These are phyloP conservation scores for Calonectria multiphialidica DNA, from an alignment of 2,329 filamentous ascomycete genomes.

Conservation along the genomic window DNA sequence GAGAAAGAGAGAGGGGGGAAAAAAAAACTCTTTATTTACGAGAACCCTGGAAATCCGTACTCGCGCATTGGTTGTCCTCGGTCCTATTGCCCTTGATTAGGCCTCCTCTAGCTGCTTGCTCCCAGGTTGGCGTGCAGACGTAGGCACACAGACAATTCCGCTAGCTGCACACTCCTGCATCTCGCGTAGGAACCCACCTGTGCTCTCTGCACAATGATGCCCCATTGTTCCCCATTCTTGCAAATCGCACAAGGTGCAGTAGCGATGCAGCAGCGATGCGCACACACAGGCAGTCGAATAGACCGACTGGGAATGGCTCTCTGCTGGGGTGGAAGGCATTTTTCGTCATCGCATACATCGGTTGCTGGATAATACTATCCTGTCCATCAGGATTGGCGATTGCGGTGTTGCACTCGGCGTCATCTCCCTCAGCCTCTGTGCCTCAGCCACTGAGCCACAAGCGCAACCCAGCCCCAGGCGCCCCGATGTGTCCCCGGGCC, in stretches of 20 bases:
- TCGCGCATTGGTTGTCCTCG: slow-evolving; percentile 27
- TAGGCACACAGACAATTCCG: slow-evolving; percentile 31
- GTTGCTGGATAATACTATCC: neutral
- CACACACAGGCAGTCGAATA: slow-evolving; percentile 13
- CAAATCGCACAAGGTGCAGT: neutral
- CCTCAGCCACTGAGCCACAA: slow-evolving; percentile 15
- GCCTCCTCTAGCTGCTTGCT: slow-evolving; percentile 35
- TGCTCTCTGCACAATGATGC: slow-evolving; percentile 26
- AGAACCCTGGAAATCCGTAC: slow-evolving; percentile 21
- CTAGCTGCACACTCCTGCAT: slow-evolving; percentile 41
- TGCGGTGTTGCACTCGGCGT: neutral
- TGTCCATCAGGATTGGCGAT: neutral
- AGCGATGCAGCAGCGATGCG: neutral
- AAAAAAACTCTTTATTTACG: slow-evolving; percentile 1
- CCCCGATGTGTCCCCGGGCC: neutral
- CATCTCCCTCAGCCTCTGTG: neutral
- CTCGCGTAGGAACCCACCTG: slow-evolving; percentile 33
- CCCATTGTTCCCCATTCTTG: slow-evolving; percentile 18
- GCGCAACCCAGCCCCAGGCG: slow-evolving; percentile 12
- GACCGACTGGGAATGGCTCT: neutral
- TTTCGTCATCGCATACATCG: slow-evolving; percentile 12
- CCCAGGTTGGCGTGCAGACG: slow-evolving; percentile 36
- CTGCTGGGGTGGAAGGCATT: neutral
- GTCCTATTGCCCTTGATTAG: slow-evolving; percentile 27
- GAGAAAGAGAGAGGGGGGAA: too few relatives aligned